phyloP scores from a whole-genome alignment of 345 rosid genomes.

The Conringia planisiliqua region DNA sequence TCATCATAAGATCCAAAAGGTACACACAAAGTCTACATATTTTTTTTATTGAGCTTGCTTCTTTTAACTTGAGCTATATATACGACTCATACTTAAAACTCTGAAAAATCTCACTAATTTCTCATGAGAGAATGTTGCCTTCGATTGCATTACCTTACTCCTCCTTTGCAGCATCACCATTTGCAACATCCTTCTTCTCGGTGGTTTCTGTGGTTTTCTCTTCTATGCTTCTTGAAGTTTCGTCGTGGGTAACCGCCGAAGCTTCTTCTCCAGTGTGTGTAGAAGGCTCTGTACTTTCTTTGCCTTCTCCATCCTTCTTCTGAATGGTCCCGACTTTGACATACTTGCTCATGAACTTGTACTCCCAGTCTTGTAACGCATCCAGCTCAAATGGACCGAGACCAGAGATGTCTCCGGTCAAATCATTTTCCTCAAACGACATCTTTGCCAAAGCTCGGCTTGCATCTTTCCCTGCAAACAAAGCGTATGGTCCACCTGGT shows the following conservation, averaged over 20 bases:
- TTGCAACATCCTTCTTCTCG: conserved; percentile 14
- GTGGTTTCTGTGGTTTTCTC: conserved; percentile 21
- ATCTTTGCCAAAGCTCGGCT: conserved; percentile 98
- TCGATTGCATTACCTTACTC: background rate
- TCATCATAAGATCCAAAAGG: background rate
- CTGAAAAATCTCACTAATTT: background rate
- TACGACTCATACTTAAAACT: conserved; percentile 14
- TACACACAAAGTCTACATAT: background rate
- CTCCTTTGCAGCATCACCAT: conserved; percentile 27
- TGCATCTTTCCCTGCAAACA: conserved; percentile 96
- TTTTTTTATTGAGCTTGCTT: conserved; percentile 10
- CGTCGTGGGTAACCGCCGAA: conserved; percentile 2
- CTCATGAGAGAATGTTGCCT: background rate
- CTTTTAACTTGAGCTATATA: conserved; percentile 26
- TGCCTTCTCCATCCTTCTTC: conserved; percentile 40
- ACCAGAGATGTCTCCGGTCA: conserved; percentile 89
- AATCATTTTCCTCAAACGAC: conserved; percentile 89
- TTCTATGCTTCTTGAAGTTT: conserved; percentile 19
- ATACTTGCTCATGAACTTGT: conserved; percentile 98
- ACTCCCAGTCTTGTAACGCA: conserved; percentile 97
- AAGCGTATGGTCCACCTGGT: conserved; percentile 94
- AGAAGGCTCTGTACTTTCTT: conserved; percentile 42
- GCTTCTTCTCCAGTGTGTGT: conserved; percentile 21
- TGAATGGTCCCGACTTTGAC: conserved; percentile 81
- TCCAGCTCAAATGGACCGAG: conserved; percentile 92